phyloP scores from a whole-genome alignment of 257 asterid genomes.

The Solanum lignicaule region DNA sequence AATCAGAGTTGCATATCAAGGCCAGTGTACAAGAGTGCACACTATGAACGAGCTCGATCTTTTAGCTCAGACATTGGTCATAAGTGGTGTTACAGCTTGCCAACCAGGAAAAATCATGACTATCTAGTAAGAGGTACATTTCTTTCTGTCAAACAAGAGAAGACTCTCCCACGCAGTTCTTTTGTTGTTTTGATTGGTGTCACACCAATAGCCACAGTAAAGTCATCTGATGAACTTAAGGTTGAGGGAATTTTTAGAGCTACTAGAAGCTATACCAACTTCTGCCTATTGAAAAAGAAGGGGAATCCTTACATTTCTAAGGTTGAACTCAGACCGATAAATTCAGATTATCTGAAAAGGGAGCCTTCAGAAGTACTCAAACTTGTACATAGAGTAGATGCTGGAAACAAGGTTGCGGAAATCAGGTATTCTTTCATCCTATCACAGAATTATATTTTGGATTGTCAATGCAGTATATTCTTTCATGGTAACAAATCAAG shows the following conservation, averaged over 20 bases:
- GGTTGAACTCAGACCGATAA: conserved; percentile 36
- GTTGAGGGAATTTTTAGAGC: conserved; percentile 44
- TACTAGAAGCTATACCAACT: conserved; percentile 25
- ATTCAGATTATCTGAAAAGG: conserved; percentile 21
- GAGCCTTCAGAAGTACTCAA: conserved; percentile 26
- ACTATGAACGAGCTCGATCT: conserved; percentile 19
- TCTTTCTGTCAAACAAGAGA: conserved; percentile 25
- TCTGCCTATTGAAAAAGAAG: conserved; percentile 33
- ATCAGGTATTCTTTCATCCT: conserved; percentile 27
- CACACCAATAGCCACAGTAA: conserved; percentile 30
- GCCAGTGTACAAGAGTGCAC: conserved; percentile 11
- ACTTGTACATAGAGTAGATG: conserved; percentile 37
- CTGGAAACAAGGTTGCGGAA: conserved; percentile 22
- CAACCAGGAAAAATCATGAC: conserved; percentile 25
- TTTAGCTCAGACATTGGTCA: conserved; percentile 21
- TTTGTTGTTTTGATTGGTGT: conserved; percentile 33
- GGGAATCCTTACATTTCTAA: conserved; percentile 37
- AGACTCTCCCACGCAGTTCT: conserved; percentile 6
- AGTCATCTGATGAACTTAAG: conserved; percentile 1
- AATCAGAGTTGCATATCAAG: conserved; percentile 23
- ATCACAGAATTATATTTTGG: background rate
- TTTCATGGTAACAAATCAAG: background rate
- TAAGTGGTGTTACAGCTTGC: conserved; percentile 46
- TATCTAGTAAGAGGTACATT: conserved; percentile 46
- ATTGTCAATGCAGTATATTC: background rate